Evolutionary conservation across 2,329 filamentous ascomycete species (phyloP), one percentile per base, ranked within the genome.

Genomic region (Aphanocladium album): DNA sequence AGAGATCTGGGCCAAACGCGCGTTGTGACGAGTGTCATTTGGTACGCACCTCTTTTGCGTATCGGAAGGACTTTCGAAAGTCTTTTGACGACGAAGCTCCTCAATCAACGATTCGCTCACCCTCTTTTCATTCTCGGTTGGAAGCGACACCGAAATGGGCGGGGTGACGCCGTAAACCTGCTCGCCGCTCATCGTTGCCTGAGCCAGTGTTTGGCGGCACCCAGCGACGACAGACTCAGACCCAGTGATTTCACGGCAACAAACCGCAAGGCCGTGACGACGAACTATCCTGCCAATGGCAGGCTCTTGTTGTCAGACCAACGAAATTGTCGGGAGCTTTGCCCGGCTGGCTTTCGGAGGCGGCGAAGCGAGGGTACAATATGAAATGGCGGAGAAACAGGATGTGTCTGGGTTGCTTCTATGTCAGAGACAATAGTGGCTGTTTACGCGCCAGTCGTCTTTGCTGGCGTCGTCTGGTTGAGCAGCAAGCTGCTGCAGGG

Each of bases 61-160:
- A 71, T 96, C 95, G 47, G 90, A 82, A 16, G 86, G 83, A 57
- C 85, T 86, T 75, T 98, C 95, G 69, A 96, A 99, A 57, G 95
- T 96, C 76, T 96, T 93, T 76, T 97, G 90, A 45, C 82, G 82
- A 72, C 91, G 91, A 63, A 99, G 79, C 75, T 97, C 93, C 60
- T 90, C 86, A 60, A 96, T 83, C 49, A 99, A 83, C 60, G 87
- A 81, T 66, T 91, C 87, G 68, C 91, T 96, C 55, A 89, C 84
- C 65, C 88, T 82, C 60, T 89, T 84, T 73, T 99, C 93, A 41
- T 83, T 78, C 60, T 89, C 83, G 1, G 89, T 95, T 5, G 95
- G 95, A 25, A 92, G 80, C 23, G 82, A 80, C 14, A 82, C 83
- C 21, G 92, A 96, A 41, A 99, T 90, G 51, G 95, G 89, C 67